Base-by-base conservation (phyloP, 1,284 basidiomycete species). In the Leccinum holopus region DNA sequence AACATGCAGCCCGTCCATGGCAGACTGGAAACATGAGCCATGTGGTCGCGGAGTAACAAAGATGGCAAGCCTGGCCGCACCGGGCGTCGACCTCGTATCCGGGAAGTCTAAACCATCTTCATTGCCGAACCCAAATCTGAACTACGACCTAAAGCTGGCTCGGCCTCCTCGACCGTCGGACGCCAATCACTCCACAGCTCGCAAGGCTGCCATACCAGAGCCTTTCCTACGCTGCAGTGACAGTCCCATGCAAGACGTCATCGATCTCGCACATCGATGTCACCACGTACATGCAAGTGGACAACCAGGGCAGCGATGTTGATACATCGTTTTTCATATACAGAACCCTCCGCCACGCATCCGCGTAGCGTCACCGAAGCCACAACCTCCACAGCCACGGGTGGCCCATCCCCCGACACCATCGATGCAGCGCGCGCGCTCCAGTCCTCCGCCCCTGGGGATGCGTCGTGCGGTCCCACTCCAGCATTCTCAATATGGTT, bases 381-480 rank as follows among this genome's bases (percentile, higher is more conserved):
- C 59, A 37, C 64, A 54, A 5, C 61, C 53, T 16, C 28, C 57
- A 2, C 61, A 47, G 30, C 12, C 65, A 44, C 61, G 47, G 12
- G 12, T 25, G 11, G 11, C 18, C 47, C 18, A 18, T 25, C 61
- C 61, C 32, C 30, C 51, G 1, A 56, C 55, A 14, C 44, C 55
- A 12, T 35, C 64, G 14, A 68, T 61, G 6, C 73, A 71, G 44
- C 65, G 62, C 12, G 10, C 61, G 0, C 67, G 67, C 21, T 32
- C 57, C 1, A 70, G 67, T 6, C 72, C 70, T 37, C 72, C 74
- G 2, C 71, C 60, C 2, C 59, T 73, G 4, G 74, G 72, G 10
- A 73, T 73, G 72, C 75, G 72, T 16, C 70, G 75, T 11, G 55
- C 57, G 0, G 54, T 71, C 28, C 66, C 66, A 32, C 57, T 61